A percentile compares a stretch with the other conserved stretches of the same genome.
Conservation (phyloP, 176 grass and related monocot genomes). For the Rhynchospora tenuis region DNA sequence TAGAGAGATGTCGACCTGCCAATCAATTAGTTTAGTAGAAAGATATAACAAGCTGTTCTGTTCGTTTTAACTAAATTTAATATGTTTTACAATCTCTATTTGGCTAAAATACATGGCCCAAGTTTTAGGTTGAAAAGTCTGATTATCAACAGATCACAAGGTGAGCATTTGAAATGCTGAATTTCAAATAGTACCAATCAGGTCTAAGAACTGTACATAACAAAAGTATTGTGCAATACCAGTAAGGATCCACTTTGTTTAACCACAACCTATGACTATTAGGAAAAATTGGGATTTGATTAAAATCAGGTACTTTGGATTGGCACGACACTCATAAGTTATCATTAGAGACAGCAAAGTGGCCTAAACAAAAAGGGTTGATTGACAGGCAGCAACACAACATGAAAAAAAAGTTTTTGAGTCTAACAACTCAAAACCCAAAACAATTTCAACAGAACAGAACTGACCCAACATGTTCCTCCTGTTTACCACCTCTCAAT, state of each 20-base stretch:
- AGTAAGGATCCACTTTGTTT: neutral
- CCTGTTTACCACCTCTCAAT: neutral
- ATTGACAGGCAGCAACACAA: neutral
- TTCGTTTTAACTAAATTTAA: neutral
- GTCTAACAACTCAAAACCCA: neutral
- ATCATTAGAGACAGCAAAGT: neutral
- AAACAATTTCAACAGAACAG: neutral
- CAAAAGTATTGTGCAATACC: neutral
- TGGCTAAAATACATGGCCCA: neutral
- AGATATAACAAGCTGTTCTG: neutral
- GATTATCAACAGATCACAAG: neutral
- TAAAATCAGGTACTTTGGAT: neutral
- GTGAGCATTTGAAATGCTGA: neutral
- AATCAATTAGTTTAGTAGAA: slow-evolving; percentile 19
- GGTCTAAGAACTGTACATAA: neutral
- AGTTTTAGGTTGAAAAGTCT: neutral
- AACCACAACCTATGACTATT: neutral
- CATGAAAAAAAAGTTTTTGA: neutral
- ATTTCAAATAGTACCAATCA: neutral
- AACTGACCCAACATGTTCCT: neutral
- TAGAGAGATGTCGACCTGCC: slow-evolving; percentile 77
- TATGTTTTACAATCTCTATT: neutral
- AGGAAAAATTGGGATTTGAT: neutral
- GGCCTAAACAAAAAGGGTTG: neutral
- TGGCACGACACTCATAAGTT: neutral